Conservation (phyloP, 2,329 filamentous ascomycete genomes). For the Ophiostoma populinum region DNA sequence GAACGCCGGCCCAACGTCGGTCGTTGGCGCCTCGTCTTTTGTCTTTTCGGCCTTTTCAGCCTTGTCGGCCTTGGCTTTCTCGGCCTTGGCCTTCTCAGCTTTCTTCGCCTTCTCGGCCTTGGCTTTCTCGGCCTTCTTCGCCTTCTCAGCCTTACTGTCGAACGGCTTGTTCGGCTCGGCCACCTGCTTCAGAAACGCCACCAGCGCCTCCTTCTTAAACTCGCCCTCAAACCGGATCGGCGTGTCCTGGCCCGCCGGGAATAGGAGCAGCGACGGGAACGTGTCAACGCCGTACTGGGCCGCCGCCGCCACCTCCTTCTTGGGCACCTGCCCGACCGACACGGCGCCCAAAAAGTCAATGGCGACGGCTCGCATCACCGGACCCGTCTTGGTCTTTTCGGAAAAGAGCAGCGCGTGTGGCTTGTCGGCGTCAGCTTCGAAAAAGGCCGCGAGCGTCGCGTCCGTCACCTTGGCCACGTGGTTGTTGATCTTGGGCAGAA, state of each 20-base stretch:
- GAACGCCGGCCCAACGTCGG: conserved; percentile 40
- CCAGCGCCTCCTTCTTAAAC: conserved; percentile 66
- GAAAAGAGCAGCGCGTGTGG: conserved; percentile 84
- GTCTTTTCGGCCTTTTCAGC: conserved; percentile 15
- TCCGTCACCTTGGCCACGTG: conserved; percentile 70
- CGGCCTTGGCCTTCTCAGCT: conserved; percentile 24
- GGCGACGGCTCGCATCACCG: conserved; percentile 46
- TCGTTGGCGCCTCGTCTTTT: conserved; percentile 19
- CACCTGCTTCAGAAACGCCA: conserved; percentile 66
- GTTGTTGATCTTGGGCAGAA: conserved; percentile 80
- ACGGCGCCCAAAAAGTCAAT: conserved; percentile 26
- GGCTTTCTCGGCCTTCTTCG: conserved; percentile 17
- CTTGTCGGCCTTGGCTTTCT: no score
- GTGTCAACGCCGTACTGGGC: conserved; percentile 58
- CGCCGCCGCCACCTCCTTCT: conserved; percentile 58
- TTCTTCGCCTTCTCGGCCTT: conserved; percentile 24
- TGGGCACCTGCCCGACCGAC: conserved; percentile 62
- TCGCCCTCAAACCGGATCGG: conserved; percentile 63
- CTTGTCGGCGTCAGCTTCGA: conserved; percentile 50
- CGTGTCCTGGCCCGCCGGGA: conserved; percentile 55
- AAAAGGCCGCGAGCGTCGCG: conserved; percentile 60
- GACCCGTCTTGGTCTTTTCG: conserved; percentile 64
- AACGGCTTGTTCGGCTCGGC: conserved; percentile 62
- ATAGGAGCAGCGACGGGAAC: conserved; percentile 65
- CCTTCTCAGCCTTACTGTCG: conserved; percentile 23